Evolutionary conservation across 1,284 basidiomycete species (phyloP).

Genomic region (Exobasidium cylindrosporum): DNA sequence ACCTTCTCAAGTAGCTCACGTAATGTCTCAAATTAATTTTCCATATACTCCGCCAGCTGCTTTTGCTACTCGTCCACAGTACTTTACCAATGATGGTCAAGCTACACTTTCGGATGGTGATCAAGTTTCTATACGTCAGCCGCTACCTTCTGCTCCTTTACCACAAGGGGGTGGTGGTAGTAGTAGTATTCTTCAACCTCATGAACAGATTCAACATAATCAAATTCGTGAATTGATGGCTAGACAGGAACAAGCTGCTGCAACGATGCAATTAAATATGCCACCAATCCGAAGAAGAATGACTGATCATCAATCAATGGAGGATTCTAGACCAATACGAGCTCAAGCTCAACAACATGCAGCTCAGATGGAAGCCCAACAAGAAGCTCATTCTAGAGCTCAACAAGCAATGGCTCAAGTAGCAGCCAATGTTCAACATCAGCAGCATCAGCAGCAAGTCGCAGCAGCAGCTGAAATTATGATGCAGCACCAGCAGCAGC

Average conservation of each 20-base stretch:
- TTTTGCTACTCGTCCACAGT: conserved; percentile 28
- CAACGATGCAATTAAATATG: conserved; percentile 16
- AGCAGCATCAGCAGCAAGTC: conserved; percentile 9
- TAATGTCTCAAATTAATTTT: conserved; percentile 42
- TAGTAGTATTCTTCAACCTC: conserved; percentile 1
- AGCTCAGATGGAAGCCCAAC: conserved; percentile 6
- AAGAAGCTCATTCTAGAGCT: background rate
- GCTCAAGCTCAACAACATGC: conserved; percentile 8
- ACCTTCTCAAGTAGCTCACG: conserved; percentile 38
- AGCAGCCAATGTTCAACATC: conserved; percentile 13
- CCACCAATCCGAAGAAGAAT: conserved; percentile 2
- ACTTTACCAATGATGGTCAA: conserved; percentile 14
- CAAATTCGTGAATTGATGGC: conserved; percentile 11
- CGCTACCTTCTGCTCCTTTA: conserved; percentile 13
- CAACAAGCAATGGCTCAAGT: conserved; percentile 4
- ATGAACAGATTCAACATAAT: conserved; percentile 13
- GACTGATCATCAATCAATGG: conserved; percentile 1
- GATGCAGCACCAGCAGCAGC: conserved; percentile 21
- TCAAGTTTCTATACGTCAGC: conserved; percentile 7
- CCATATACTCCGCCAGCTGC: conserved; percentile 48
- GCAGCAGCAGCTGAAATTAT: background rate
- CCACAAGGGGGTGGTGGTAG: conserved; percentile 21
- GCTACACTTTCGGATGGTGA: conserved; percentile 24
- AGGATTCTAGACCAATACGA: background rate
- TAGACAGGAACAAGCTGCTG: conserved; percentile 10